These are phyloP conservation scores for Stentor roeselii DNA, from an alignment of 73 alveolate species.

Conservation along the genomic window DNA sequence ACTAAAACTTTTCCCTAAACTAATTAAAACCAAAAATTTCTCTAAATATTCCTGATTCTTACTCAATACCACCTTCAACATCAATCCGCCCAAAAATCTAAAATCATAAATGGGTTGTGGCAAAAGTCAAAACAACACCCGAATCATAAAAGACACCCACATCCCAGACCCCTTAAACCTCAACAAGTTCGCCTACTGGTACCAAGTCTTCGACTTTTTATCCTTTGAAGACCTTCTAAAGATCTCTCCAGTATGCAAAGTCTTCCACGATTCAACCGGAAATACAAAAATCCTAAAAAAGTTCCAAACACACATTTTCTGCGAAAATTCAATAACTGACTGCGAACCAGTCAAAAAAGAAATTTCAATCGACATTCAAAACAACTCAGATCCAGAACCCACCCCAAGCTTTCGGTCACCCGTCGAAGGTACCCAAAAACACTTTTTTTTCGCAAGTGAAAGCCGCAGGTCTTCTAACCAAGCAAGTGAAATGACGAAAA, in stretches of 20 bases:
- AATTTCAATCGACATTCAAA: no score
- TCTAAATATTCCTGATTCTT: no score
- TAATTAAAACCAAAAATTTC: no score
- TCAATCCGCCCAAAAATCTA: no score
- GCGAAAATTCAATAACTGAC: background rate
- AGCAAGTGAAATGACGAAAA: no score
- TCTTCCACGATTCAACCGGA: background rate
- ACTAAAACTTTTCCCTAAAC: no score
- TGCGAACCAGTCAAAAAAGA: background rate
- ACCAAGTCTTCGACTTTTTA: slow-evolving; percentile 21
- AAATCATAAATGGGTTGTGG: background rate
- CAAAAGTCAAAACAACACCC: background rate
- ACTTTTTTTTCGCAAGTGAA: background rate
- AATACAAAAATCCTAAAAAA: background rate
- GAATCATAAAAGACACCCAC: background rate
- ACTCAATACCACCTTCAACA: no score
- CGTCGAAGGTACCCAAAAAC: no score
- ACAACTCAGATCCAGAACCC: background rate
- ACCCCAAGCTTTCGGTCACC: background rate
- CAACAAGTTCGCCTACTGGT: slow-evolving; percentile 6
- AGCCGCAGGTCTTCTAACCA: no score
- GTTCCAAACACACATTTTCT: background rate
- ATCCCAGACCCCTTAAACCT: background rate
- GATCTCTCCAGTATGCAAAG: slow-evolving; percentile 7
- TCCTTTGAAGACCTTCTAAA: background rate